Evolutionary conservation across 1,139 yeast genomes (phyloP).

Genomic region (Protomyces lactucae-debilis): DNA sequence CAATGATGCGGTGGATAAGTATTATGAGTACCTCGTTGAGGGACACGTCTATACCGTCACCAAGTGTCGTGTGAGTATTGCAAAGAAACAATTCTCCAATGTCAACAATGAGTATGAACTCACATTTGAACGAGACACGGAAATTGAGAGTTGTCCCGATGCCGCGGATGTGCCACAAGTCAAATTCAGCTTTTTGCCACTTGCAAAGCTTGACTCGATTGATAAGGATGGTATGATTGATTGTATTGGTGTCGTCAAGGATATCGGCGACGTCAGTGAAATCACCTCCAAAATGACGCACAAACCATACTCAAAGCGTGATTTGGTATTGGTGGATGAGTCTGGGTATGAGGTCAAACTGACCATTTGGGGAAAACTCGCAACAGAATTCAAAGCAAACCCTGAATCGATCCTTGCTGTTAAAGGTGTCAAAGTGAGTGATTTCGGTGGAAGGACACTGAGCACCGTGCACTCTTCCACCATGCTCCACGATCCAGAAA

Average conservation of each 20-base stretch:
- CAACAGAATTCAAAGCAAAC: constrained; percentile 61
- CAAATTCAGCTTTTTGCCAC: constrained; percentile 67
- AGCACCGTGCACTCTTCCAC: constrained; percentile 78
- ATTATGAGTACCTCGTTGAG: constrained; percentile 69
- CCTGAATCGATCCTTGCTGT: constrained; percentile 85
- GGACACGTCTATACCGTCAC: constrained; percentile 76
- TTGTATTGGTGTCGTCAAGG: constrained; percentile 78
- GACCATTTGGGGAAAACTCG: constrained; percentile 88
- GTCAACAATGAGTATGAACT: constrained; percentile 86
- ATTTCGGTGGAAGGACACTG: constrained; percentile 80
- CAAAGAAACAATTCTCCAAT: constrained; percentile 82
- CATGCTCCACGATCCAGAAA: constrained; percentile 74
- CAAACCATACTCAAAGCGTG: constrained; percentile 86
- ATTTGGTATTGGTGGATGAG: constrained; percentile 78
- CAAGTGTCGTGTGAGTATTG: constrained; percentile 72
- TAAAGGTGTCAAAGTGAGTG: constrained; percentile 84
- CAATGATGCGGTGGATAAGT: constrained; percentile 77
- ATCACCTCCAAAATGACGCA: constrained; percentile 91
- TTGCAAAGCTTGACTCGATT: constrained; percentile 59
- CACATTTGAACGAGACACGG: constrained; percentile 71
- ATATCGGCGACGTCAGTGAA: constrained; percentile 67
- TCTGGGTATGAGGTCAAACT: constrained; percentile 68
- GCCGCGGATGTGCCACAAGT: constrained; percentile 64
- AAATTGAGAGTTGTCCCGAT: constrained; percentile 60
- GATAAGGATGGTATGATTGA: constrained; percentile 73